Evolutionary conservation across 2,329 filamentous ascomycete species (phyloP).

Genomic region (Pleomassaria siparia): DNA sequence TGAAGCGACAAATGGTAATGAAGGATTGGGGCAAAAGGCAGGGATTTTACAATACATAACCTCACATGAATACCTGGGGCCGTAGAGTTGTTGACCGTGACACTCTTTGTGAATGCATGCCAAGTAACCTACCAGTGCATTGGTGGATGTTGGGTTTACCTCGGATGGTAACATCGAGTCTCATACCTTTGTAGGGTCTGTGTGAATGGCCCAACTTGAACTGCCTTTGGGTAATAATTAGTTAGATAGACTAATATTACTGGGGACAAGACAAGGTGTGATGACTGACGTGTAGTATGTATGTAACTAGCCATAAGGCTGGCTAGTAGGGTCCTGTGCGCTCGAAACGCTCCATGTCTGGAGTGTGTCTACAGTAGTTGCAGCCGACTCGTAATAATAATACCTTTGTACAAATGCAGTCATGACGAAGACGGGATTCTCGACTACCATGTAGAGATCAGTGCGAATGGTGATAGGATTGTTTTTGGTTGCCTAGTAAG

Average conservation of each 20-base stretch:
- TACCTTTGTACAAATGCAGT: constrained; percentile 3
- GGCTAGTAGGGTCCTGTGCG: neutral
- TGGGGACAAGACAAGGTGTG: neutral
- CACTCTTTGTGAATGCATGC: neutral
- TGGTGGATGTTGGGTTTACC: neutral
- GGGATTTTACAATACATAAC: neutral
- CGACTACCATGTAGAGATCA: neutral
- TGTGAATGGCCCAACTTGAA: neutral
- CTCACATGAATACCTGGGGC: neutral
- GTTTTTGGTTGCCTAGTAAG: constrained; percentile 3
- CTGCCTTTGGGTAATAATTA: neutral
- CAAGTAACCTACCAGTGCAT: too few species aligned
- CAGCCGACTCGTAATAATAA: neutral
- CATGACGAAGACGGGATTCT: neutral
- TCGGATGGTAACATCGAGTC: too few species aligned
- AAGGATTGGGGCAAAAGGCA: neutral
- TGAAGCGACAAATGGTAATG: neutral
- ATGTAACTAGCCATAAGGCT: neutral
- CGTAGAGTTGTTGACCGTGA: neutral
- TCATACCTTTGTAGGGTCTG: too few species aligned
- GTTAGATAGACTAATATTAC: neutral
- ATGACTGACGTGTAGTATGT: neutral
- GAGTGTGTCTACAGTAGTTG: neutral
- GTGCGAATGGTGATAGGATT: neutral
- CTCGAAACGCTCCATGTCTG: constrained; percentile 5